Evolutionary conservation across 768 basidiomycete species (phyloP).

Genomic region (Agaricus bisporus): DNA sequence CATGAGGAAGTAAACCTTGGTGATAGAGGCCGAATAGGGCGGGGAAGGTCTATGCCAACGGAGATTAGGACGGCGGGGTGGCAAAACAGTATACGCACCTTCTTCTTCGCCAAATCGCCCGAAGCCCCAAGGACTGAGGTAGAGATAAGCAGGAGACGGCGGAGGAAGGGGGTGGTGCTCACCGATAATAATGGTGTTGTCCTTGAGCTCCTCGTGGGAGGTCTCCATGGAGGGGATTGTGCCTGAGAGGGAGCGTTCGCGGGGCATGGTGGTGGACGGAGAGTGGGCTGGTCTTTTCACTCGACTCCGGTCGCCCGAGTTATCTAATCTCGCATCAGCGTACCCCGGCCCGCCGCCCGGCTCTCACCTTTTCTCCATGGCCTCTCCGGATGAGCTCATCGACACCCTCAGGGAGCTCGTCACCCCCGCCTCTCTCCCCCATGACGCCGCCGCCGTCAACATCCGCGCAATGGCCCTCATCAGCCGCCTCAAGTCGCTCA

Average conservation of each 20-base stretch:
- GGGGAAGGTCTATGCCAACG: conserved; percentile 74
- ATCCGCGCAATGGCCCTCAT: conserved; percentile 72
- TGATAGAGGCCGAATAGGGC: conserved; percentile 89
- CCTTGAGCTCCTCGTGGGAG: conserved; percentile 62
- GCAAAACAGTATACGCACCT: conserved; percentile 40
- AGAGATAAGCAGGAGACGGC: background rate
- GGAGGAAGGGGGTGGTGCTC: conserved; percentile 16
- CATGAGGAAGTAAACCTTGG: conserved; percentile 73
- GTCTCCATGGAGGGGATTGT: conserved; percentile 90
- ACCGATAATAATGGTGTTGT: conserved; percentile 90
- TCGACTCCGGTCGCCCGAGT: conserved; percentile 19
- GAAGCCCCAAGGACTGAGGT: conserved; percentile 85
- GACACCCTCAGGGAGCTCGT: conserved; percentile 62
- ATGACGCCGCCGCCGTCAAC: conserved; percentile 48
- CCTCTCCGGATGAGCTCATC: conserved; percentile 46
- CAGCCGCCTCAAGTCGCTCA: conserved; percentile 71
- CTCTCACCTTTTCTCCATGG: conserved; percentile 10
- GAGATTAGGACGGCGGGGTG: background rate
- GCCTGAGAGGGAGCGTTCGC: conserved; percentile 60
- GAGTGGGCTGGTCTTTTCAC: conserved; percentile 7
- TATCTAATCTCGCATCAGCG: conserved; percentile 8
- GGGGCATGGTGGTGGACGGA: conserved; percentile 29
- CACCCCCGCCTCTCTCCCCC: conserved; percentile 30
- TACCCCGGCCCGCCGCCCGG: conserved; percentile 17
- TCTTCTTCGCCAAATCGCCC: conserved; percentile 98